phyloP scores from a whole-genome alignment of 192 early-diverging fungal genomes.

The Mortierella alpina region DNA sequence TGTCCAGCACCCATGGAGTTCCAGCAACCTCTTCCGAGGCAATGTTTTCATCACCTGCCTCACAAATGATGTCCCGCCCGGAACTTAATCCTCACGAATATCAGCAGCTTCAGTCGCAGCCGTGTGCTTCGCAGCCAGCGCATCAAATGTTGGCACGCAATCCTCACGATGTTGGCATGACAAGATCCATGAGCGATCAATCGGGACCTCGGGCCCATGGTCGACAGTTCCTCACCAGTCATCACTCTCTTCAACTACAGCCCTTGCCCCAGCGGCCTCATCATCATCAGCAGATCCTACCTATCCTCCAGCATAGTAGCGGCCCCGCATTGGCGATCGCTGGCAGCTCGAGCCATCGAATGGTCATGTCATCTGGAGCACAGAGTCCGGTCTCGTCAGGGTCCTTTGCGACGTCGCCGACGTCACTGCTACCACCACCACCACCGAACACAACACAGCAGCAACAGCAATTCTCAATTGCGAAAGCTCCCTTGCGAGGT shows the following conservation, averaged over 20 bases:
- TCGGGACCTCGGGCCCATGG: background rate
- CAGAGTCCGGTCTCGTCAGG: too few relatives aligned
- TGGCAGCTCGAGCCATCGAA: too few relatives aligned
- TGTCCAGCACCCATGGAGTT: too few relatives aligned
- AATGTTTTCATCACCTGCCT: too few relatives aligned
- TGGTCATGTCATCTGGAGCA: too few relatives aligned
- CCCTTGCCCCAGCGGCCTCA: slow-evolving; percentile 11
- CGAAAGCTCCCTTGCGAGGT: too few relatives aligned
- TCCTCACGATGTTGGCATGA: slow-evolving; percentile 15
- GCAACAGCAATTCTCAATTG: too few relatives aligned
- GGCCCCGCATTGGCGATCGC: too few relatives aligned
- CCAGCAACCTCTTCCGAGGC: too few relatives aligned
- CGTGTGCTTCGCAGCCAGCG: background rate
- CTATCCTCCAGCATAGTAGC: background rate
- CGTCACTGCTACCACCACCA: too few relatives aligned
- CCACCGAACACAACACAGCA: too few relatives aligned
- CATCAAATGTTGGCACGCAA: background rate
- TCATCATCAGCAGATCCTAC: slow-evolving; percentile 3
- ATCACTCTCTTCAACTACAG: background rate
- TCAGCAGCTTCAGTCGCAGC: background rate
- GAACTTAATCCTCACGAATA: slow-evolving; percentile 3
- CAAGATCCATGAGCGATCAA: slow-evolving; percentile 14
- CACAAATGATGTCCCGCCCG: background rate
- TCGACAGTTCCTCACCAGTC: slow-evolving; percentile 10
- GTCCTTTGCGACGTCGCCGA: too few relatives aligned